Base-by-base conservation (phyloP, 1,284 basidiomycete genomes). In the Trichosporon ovoides region DNA sequence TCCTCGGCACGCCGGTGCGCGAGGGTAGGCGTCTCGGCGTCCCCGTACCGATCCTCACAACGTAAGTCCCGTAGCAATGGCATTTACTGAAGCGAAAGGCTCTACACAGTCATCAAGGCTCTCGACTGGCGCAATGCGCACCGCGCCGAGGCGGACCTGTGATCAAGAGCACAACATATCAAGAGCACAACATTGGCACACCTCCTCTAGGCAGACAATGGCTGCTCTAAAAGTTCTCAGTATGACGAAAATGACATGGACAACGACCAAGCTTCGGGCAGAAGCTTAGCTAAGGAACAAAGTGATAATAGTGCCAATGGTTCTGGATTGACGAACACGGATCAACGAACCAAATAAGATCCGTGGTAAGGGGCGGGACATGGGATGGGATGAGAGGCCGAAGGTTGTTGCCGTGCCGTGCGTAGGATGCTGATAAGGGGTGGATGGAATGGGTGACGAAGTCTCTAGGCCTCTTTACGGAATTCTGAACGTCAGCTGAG, bases 1-100 rank as follows among this genome's bases (percentile, higher is more conserved):
- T 79, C 55, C 66, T 78, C 36, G 74, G 74, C 13, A 75, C 75
- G 9, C 77, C 78, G 3, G 67, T 78, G 11, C 59, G 71, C 31
- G 75, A 78, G 58, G 78, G 73, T 0, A 63, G 72, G 57, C 54
- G 77, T n/a, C 67, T 79, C 9, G 76, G 75, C 37, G 69, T 78
- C 16, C 66, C 69, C 1, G 72, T 75, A 0, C 77, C 76, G 3
- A 75, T 71, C 6, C 55, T 78, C n/a, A 65, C 66, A 13, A 70
- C 73, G 71, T 75, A 54, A 69, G 73, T 73, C 7, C 12, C 38
- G 31, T 12, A 3, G 1, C 20, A 24, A 31, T 10, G 37, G 18
- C n/a, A 19, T 6, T 19, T 28, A 53, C 54, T 65, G 52, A 64
- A 2, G 20, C 22, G 53, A 48, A 1, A 72, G 70, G 3, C 61